Evolutionary conservation across 208 protist genomes (phyloP), one percentile per base, ranked within the genome.

Genomic region (Trichomonas tenax): DNA sequence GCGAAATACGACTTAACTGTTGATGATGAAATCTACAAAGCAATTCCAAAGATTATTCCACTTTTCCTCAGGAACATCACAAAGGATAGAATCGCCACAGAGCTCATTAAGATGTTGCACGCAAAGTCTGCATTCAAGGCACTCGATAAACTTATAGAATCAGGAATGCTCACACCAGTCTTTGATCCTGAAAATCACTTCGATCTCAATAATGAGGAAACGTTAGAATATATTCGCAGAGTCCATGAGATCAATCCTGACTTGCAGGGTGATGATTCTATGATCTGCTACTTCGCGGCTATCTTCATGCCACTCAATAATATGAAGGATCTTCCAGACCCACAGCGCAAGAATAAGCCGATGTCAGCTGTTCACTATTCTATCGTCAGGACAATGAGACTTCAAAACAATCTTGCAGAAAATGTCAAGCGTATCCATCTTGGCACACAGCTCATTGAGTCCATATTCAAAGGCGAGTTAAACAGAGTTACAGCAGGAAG

Each of bases 1-100:
- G 21, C 95, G 21, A 96, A 96, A 36, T 96, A 97, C 31, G 9
- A 34, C 0, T 97, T 97, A 63, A 45, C 4, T 9, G 2, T 97
- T 26, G 96, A 95, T 26, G 23, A 48, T 17, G 23, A 34, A 41
- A 41, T 93, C 44, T 48, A 49, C 34, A 9, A 41, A 34, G 86
- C 86, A 93, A 44, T 44, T 38, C 40, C 15, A 93, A 93, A 51
- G 26, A 38, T 93, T 44, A 93, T 23, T 51, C 15, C 40, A 41
- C 40, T 48, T 38, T 93, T 93, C 45, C 31, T 14, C 14, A 4
- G 44, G 15, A 93, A 93, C 15, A 48, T 93, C 44, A 51, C 86
- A 58, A 48, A 51, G 8, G 44, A 48, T 0, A 48, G 86, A 93
- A 93, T 93, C 8, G 40, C 11, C 6, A 48, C 44, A 34, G 86